These are phyloP conservation scores for Curvularia lunata DNA, from an alignment of 2,329 filamentous ascomycete species.

Conservation along the genomic window DNA sequence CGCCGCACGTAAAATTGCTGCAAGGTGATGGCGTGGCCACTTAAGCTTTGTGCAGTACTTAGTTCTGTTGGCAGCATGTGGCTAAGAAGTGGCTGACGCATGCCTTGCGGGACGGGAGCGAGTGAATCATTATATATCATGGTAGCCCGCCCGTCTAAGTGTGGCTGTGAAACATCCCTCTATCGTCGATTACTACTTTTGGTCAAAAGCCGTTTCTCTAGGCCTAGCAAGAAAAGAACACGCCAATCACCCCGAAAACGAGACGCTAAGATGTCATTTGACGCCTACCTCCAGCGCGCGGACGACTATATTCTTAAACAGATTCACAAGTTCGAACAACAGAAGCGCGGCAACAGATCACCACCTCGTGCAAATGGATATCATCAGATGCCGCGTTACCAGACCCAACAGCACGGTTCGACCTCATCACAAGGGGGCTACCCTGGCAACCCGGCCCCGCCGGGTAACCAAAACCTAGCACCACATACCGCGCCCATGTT, in stretches of 20 bases:
- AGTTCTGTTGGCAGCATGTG: constrained; percentile 11
- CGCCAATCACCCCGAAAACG: background rate
- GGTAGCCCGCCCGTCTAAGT: constrained; percentile 1
- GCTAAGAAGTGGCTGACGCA: constrained; percentile 21
- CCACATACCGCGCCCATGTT: constrained; percentile 44
- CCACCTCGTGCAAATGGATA: constrained; percentile 14
- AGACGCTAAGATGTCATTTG: constrained; percentile 16
- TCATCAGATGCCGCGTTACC: constrained; percentile 13
- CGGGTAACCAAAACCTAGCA: constrained; percentile 23
- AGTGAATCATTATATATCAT: constrained; percentile 15
- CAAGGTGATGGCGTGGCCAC: constrained; percentile 17
- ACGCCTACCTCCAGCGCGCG: constrained; percentile 24
- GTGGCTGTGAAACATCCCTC: constrained; percentile 13
- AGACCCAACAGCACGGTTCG: constrained; percentile 2
- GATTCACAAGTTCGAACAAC: constrained; percentile 28
- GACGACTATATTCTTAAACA: constrained; percentile 27
- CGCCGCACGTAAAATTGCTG: constrained; percentile 10
- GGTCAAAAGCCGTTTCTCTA: background rate
- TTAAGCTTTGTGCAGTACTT: constrained; percentile 17
- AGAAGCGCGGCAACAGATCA: constrained; percentile 16
- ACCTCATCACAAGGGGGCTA: constrained; percentile 10
- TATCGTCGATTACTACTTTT: constrained; percentile 3
- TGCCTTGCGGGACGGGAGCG: constrained; percentile 10
- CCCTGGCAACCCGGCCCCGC: constrained; percentile 10
- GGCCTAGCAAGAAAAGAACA: background rate